Conservation (phyloP, 2,329 filamentous ascomycete species). For the Aureobasidium sp. region DNA sequence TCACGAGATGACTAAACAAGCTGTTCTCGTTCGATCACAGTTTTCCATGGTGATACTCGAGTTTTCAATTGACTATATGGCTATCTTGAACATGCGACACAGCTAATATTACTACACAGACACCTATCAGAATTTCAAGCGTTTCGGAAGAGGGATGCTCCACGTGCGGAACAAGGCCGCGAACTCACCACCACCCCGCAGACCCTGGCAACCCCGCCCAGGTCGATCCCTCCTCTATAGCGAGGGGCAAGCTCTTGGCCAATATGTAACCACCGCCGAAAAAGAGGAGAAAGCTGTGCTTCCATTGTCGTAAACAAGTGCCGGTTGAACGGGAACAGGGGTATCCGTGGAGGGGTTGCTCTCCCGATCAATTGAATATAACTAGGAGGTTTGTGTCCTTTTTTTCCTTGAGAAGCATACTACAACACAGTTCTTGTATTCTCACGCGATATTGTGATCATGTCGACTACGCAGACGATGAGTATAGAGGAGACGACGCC, state of each 20-base stretch:
- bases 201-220: not conserved
- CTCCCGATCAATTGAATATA: not conserved
- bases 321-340: not conserved
- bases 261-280: not conserved
- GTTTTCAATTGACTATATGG: too few relatives aligned
- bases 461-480: not conserved
- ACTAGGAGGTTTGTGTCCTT: not conserved
- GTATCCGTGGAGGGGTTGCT: not conserved
- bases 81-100: too few relatives aligned
- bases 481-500: not conserved
- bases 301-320: not conserved
- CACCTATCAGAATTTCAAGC: not conserved
- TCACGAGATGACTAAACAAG: too few relatives aligned
- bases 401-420: not conserved
- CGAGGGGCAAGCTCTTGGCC: not conserved
- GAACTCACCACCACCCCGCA: not conserved
- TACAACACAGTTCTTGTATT: not conserved
- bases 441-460: not conserved
- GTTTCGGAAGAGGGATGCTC: not conserved
- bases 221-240: not conserved
- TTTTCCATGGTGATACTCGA: not conserved
- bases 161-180: not conserved
- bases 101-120: not conserved
- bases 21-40: not conserved
- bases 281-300: constrained; percentile 1